Evolutionary conservation across 495 filamentous ascomycete genomes (phyloP), one percentile per base, ranked within the genome.

Genomic region (Tuber borchii): DNA sequence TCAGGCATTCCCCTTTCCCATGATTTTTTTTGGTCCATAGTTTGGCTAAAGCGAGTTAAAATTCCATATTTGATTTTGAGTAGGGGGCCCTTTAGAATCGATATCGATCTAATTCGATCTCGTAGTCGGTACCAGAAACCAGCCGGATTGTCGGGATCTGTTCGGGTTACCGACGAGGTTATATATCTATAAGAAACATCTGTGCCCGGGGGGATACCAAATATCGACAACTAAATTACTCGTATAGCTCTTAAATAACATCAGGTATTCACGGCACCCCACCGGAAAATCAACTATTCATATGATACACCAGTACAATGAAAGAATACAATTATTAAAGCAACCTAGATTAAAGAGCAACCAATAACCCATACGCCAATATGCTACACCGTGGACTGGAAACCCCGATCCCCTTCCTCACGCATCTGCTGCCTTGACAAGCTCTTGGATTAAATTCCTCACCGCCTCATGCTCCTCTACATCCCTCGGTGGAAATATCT

Each of bases 401-500:
- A 65, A 34, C 14, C 14, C 26, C 8, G 31, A 31, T 34, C 14
- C 56, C 14, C 14, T 34, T 65, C 56, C 14, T 65, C 56, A 34
- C 26, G 14, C 3, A 65, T 34, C 56, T 16, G 31, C 26, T 65
- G 5, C 56, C 56, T 34, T 31, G 26, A 34, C 56, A 65, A 65
- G 56, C 26, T 65, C 56, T 65, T 65, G 56, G 14, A 65, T 65
- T 65, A 65, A 31, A 65, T 65, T 34, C 12, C 69, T 73, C 22
- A 71, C 79, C 44, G 14, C 68, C 71, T 71, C 76, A 12, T 69
- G 76, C 19, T 51, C 79, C 22, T 82, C 80, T 40, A 74, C 80
- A 44, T 76, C 83, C 40, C 75, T 78, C 45, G 82, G 79, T 20
- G 82, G 83, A 82, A 86, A 84, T 26, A 90, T 73, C 83, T 90